These are phyloP conservation scores for Erythrophleum ivorense DNA, from an alignment of 331 rosid species.

Conservation along the genomic window DNA sequence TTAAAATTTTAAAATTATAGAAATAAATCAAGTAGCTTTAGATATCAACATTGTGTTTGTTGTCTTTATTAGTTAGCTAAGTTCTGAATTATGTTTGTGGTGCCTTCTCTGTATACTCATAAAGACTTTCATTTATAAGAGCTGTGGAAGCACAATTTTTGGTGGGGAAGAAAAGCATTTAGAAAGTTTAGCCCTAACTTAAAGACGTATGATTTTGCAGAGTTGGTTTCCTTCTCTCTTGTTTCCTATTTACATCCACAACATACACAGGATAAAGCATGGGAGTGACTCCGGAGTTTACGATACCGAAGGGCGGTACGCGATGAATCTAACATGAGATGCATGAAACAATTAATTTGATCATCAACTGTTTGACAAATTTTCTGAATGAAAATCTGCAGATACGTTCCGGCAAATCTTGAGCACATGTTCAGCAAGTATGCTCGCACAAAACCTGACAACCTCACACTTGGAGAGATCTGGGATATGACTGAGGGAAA, in stretches of 20 bases:
- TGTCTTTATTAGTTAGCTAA: no score
- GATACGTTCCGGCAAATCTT: constrained; percentile 63
- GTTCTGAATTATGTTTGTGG: no score
- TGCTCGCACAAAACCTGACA: constrained; percentile 67
- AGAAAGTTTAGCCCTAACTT: no score
- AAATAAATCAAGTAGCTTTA: no score
- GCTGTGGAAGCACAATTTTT: no score
- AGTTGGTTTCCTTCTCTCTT: constrained; percentile 82
- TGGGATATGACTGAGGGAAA: constrained; percentile 89
- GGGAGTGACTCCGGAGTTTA: constrained; percentile 87
- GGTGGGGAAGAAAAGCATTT: no score
- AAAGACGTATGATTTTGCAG: constrained; percentile 38
- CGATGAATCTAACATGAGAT: neutral
- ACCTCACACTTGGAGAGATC: constrained; percentile 65
- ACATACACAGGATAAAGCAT: constrained; percentile 75
- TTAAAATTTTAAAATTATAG: no score
- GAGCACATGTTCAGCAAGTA: constrained; percentile 82
- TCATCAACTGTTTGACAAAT: no score
- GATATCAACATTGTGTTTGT: no score
- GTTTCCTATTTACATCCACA: constrained; percentile 71
- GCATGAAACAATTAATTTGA: neutral
- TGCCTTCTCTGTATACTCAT: no score
- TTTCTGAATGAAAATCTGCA: constrained; percentile 7
- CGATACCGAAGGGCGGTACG: constrained; percentile 90
- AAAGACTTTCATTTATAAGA: no score